A percentile compares a stretch with the other conserved stretches of the same genome.
Conservation (phyloP, 805 yeast genomes). For the Pichia ethanolica region DNA sequence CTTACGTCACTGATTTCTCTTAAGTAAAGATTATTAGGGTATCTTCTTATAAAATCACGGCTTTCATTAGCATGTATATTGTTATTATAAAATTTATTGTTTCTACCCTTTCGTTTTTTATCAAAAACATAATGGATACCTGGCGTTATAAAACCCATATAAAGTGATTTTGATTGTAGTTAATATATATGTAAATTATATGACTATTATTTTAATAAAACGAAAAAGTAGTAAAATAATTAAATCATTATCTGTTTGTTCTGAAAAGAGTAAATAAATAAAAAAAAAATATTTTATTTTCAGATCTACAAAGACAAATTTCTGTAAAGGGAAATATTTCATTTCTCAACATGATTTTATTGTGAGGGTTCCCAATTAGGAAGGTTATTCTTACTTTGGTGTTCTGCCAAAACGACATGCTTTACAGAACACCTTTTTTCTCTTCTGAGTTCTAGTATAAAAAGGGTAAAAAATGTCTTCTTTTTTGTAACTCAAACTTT, state of each 20-base stretch:
- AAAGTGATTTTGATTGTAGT: background rate
- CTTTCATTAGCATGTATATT: constrained; percentile 3
- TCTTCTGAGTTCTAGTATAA: background rate
- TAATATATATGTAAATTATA: background rate
- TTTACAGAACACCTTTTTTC: background rate
- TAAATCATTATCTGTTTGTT: no score
- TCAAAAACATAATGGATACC: constrained; percentile 4
- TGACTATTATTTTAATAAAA: no score
- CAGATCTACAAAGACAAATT: no score
- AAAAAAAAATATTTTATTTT: no score
- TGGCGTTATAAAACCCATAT: constrained; percentile 11
- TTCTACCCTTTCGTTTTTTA: constrained; percentile 1
- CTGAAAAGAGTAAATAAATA: no score
- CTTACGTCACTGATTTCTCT: background rate
- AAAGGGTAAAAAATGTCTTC: background rate
- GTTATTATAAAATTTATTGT: background rate
- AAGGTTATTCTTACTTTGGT: no score
- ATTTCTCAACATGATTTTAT: no score
- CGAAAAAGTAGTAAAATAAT: background rate
- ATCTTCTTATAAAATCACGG: constrained; percentile 3
- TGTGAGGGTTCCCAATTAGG: no score
- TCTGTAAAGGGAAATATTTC: no score
- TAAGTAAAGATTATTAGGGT: constrained; percentile 1
- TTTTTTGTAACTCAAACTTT: no score
- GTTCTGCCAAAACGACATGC: background rate